Evolutionary conservation across 768 basidiomycete genomes (phyloP).

Genomic region (Hydnomerulius pinastri): DNA sequence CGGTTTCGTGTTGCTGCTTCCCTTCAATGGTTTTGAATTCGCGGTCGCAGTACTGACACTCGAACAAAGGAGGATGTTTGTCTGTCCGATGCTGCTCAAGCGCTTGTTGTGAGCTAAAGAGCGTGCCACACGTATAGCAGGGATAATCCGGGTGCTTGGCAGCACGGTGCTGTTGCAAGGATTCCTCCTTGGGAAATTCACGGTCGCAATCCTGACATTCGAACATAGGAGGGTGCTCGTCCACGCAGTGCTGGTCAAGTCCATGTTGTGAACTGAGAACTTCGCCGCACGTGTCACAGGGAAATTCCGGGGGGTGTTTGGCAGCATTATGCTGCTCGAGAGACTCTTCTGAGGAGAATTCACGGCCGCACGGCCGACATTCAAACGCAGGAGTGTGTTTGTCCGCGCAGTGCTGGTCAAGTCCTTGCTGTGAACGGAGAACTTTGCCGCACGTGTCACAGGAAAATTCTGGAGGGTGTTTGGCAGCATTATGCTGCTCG

Average conservation of each 20-base stretch:
- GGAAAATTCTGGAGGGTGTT: constrained; percentile 1
- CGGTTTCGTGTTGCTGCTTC: constrained; percentile 9
- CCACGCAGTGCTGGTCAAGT: neutral
- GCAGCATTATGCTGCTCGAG: constrained; percentile 17
- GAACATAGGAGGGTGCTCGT: neutral
- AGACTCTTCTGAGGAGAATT: neutral
- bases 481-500: constrained; percentile 15
- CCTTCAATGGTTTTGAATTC: constrained; percentile 6
- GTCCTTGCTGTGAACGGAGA: neutral
- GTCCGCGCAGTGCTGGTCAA: neutral
- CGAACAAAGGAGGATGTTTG: constrained; percentile 2
- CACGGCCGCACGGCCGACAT: neutral
- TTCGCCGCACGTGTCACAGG: neutral
- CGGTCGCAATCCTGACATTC: neutral
- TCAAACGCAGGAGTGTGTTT: neutral
- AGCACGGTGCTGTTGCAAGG: constrained; percentile 15
- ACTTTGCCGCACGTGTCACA: neutral
- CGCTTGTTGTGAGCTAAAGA: neutral
- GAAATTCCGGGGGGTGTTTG: constrained; percentile 6
- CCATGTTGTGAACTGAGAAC: neutral
- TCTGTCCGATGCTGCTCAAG: neutral
- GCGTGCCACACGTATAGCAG: neutral
- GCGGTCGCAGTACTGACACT: constrained; percentile 19
- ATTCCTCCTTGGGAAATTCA: neutral
- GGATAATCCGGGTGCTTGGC: constrained; percentile 9